A percentile compares a stretch with the other conserved stretches of the same genome.
These are phyloP conservation scores for Chrysoporthe deuterocubensis DNA, from an alignment of 2,329 filamentous ascomycete genomes.

Conservation along the genomic window DNA sequence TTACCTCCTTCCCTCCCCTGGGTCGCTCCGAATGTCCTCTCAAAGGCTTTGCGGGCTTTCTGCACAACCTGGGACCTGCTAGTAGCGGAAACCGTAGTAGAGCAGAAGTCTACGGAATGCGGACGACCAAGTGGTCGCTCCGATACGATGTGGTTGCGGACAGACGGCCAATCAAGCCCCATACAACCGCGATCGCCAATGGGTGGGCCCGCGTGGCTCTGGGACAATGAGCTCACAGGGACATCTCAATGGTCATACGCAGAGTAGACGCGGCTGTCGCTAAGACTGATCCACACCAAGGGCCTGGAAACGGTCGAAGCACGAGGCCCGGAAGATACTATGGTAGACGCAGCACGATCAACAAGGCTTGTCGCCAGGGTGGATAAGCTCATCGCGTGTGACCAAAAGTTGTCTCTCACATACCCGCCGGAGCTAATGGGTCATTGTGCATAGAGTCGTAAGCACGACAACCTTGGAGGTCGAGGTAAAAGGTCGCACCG, in stretches of 20 bases:
- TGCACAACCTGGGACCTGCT: not conserved
- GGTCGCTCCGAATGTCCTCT: not conserved
- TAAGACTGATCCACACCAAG: not conserved
- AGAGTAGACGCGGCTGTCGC: slow-evolving; percentile 8
- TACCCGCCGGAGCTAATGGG: slow-evolving; percentile 37
- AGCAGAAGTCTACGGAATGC: not conserved
- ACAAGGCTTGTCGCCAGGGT: not conserved
- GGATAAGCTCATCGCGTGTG: slow-evolving; percentile 15
- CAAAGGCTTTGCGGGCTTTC: not conserved
- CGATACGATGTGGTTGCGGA: slow-evolving; percentile 8
- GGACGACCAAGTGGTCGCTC: not conserved
- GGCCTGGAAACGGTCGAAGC: slow-evolving; percentile 1
- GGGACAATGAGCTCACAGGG: slow-evolving; percentile 8
- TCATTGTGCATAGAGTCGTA: slow-evolving; percentile 32
- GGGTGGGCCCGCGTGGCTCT: slow-evolving; percentile 14
- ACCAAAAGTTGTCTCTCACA: slow-evolving; percentile 30
- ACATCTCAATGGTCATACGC: slow-evolving; percentile 8
- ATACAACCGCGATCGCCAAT: slow-evolving; percentile 5
- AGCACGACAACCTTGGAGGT: slow-evolving; percentile 4
- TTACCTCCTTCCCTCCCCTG: not conserved
- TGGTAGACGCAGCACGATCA: not conserved
- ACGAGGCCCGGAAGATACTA: not conserved
- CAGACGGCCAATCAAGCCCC: slow-evolving; percentile 10
- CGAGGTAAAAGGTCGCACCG: slow-evolving; percentile 18
- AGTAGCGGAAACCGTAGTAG: not conserved